Evolutionary conservation across 306 rosid genomes (phyloP), one percentile per base, ranked within the genome.

Genomic region (Castanospermum australe): DNA sequence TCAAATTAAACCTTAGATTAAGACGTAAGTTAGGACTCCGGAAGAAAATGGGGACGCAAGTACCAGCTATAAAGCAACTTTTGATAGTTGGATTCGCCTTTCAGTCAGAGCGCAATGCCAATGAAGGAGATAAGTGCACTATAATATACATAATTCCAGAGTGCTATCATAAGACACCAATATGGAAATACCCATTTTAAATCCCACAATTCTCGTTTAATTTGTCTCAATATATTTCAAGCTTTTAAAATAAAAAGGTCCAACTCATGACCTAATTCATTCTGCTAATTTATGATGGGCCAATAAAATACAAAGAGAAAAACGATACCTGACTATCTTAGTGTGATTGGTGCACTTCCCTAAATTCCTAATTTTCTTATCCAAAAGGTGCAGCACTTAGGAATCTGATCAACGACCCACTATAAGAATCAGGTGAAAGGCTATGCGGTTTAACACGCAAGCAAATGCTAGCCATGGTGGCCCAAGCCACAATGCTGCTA

Each of bases 241-340:
- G 14, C 8, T 81, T 55, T n/a, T n/a, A n/a, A n/a, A n/a, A n/a
- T n/a, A n/a, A n/a, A n/a, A n/a, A 48, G 20, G 82, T 82, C 78
- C 61, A 68, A 82, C 5, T 82, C 82, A 76, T 60, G 78, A 76
- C 85, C 85, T 82, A 82, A 81, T 75, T 74, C 70, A 73, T 55
- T 65, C 55, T 15, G 54, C 45, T 20, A 42, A 66, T 45, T 3
- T 28, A 28, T 28, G 32, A 28, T 3, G 32, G 32, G 3, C 32
- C 32, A 28, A 28, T 28, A n/a, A n/a, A 28, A 28, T 3, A 28
- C 32, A 28, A 3, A 28, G 32, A n/a, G n/a, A n/a, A n/a, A 28
- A 28, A 28, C n/a, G 32, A 1, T 28, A 1, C 32, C 32, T 28
- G 1, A 28, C 1, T 28, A 28, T 28, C 32, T 28, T 28, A 28